Evolutionary conservation across 441 rosid genomes (phyloP).

Genomic region (Manihot esculenta): DNA sequence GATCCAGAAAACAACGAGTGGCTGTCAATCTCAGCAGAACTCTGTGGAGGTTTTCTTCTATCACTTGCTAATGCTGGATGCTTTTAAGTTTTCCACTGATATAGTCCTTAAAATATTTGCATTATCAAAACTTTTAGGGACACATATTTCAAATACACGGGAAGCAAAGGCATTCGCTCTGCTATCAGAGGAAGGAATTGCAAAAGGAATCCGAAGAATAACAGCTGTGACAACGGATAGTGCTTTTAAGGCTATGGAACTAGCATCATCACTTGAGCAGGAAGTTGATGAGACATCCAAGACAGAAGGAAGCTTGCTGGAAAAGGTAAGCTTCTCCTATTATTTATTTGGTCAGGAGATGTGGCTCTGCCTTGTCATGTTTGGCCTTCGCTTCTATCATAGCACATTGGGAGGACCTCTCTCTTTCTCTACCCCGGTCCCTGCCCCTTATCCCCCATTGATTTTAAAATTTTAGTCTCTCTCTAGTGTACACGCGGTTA

Average conservation of each 20-base stretch:
- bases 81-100: constrained; percentile 21
- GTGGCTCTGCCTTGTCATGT: not conserved
- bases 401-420: no score
- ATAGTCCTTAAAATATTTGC: not conserved
- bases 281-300: constrained; percentile 67
- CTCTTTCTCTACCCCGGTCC: no score
- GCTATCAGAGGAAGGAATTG: constrained; percentile 94
- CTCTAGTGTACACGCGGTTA: not conserved
- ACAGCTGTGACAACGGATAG: constrained; percentile 84
- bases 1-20: constrained; percentile 85
- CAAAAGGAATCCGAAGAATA: constrained; percentile 84
- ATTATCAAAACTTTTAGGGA: constrained; percentile 20
- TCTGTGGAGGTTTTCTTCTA: constrained; percentile 79
- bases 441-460: no score
- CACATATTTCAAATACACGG: constrained; percentile 71
- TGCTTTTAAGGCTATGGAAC: constrained; percentile 72
- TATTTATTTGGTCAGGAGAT: not conserved
- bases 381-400: not conserved
- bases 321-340: constrained; percentile 57
- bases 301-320: constrained; percentile 64
- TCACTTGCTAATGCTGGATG: not conserved
- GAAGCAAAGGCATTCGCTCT: constrained; percentile 97
- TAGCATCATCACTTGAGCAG: constrained; percentile 59
- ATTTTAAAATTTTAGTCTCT: not conserved
- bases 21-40: constrained; percentile 72